phyloP scores from a whole-genome alignment of 306 rosid species.

The Vachellia pachyceras region DNA sequence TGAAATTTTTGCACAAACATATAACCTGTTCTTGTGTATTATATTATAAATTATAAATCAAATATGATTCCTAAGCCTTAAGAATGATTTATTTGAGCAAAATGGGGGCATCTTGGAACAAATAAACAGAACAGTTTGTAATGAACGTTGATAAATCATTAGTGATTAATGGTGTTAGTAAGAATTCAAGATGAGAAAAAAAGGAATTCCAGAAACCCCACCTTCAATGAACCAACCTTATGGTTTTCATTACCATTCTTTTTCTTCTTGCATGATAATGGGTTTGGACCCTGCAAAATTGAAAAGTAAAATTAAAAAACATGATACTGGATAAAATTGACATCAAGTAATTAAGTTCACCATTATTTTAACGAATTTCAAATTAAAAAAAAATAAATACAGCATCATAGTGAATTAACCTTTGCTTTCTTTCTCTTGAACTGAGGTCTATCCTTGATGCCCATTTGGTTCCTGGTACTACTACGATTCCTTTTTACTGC shows the following conservation, averaged over 20 bases:
- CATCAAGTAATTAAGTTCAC: slow-evolving; percentile 7
- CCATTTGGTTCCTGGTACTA: slow-evolving; percentile 39
- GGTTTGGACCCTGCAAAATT: slow-evolving; percentile 83
- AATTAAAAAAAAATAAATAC: background rate
- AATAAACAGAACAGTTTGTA: background rate
- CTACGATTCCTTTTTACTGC: slow-evolving; percentile 31
- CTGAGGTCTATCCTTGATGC: slow-evolving; percentile 63
- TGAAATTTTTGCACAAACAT: background rate
- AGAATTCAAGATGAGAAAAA: background rate
- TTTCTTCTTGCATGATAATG: slow-evolving; percentile 87
- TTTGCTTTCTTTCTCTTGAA: slow-evolving; percentile 86
- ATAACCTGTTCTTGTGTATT: background rate
- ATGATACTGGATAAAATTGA: background rate
- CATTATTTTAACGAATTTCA: background rate
- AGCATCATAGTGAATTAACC: slow-evolving; percentile 44
- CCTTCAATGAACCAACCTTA: slow-evolving; percentile 53
- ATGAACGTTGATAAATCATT: background rate
- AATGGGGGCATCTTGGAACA: background rate
- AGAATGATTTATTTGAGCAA: background rate
- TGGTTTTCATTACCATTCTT: slow-evolving; percentile 57
- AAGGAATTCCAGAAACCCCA: slow-evolving; percentile 28
- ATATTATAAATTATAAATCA: background rate
- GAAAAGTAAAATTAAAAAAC: slow-evolving; percentile 11
- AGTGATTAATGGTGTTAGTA: background rate
- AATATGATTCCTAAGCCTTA: background rate